Percentiles rank a stretch among this genome's conserved stretches.
Conservation (phyloP, 1,284 basidiomycete genomes). For the Gymnopus androsaceus region DNA sequence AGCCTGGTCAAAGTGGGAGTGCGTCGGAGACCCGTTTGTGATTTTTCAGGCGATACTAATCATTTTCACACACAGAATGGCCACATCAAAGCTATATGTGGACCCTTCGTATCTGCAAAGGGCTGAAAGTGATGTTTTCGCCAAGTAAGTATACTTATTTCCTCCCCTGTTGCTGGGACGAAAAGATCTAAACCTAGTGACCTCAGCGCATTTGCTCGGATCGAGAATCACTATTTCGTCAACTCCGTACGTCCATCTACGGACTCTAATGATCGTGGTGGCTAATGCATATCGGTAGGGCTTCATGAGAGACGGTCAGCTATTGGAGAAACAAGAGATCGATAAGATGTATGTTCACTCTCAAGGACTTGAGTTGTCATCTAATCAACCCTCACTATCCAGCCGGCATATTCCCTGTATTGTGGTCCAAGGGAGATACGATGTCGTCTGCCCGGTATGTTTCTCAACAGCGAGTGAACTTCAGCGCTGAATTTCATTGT, state of each 20-base stretch:
- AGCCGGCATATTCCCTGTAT: slow-evolving; percentile 85
- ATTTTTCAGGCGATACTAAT: background rate
- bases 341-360: slow-evolving; percentile 77
- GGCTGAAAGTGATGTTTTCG: slow-evolving; percentile 74
- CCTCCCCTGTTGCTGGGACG: slow-evolving; percentile 1
- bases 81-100: slow-evolving; percentile 73
- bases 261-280: background rate
- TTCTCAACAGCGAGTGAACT: background rate
- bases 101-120: slow-evolving; percentile 72
- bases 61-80: slow-evolving; percentile 56
- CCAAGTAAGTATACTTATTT: slow-evolving; percentile 53
- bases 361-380: slow-evolving; percentile 1
- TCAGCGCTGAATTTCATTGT: background rate
- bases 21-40: slow-evolving; percentile 31
- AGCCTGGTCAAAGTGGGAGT: slow-evolving; percentile 92
- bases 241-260: slow-evolving; percentile 53
- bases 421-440: slow-evolving; percentile 87
- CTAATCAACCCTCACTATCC: slow-evolving; percentile 13
- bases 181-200: slow-evolving; percentile 13
- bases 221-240: slow-evolving; percentile 93
- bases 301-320: slow-evolving; percentile 88
- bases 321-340: slow-evolving; percentile 81
- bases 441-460: slow-evolving; percentile 75
- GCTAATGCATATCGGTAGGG: slow-evolving; percentile 44
- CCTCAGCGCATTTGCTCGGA: slow-evolving; percentile 80